Evolutionary conservation across 345 rosid species (phyloP).

Genomic region (Melaleuca alternifolia): DNA sequence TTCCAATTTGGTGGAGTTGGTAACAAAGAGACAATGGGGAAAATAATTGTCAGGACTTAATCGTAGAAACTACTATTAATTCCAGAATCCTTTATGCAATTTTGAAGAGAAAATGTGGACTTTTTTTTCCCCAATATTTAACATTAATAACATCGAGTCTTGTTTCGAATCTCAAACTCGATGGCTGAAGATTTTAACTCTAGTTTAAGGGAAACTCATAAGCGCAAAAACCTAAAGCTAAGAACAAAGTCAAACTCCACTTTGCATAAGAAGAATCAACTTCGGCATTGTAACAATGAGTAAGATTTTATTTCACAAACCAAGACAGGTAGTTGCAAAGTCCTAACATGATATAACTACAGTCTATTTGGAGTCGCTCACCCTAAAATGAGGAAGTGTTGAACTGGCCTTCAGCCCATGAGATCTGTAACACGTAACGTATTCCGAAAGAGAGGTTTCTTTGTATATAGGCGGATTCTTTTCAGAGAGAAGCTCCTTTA

Average conservation of each 20-base stretch:
- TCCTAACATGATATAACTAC: not conserved
- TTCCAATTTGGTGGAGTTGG: not conserved
- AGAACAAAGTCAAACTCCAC: not conserved
- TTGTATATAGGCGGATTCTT: constrained; percentile 24
- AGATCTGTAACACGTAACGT: constrained; percentile 20
- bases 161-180: not conserved
- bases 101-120: not conserved
- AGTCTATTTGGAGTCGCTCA: not conserved
- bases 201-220: not conserved
- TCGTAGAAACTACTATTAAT: too few species aligned
- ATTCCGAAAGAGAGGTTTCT: constrained; percentile 21
- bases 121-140: not conserved
- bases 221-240: not conserved
- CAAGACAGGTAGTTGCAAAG: not conserved
- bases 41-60: not conserved
- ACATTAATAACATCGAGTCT: not conserved
- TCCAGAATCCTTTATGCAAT: not conserved
- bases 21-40: not conserved
- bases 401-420: constrained; percentile 31
- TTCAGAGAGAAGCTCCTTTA: constrained; percentile 22
- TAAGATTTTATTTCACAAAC: not conserved
- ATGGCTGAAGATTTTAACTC: not conserved
- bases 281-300: not conserved
- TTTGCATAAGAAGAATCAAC: not conserved
- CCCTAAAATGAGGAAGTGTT: constrained; percentile 21